A percentile compares a stretch with the other conserved stretches of the same genome.
phyloP scores from a whole-genome alignment of 352 stramenopile species.

The Plasmopara viticola region DNA sequence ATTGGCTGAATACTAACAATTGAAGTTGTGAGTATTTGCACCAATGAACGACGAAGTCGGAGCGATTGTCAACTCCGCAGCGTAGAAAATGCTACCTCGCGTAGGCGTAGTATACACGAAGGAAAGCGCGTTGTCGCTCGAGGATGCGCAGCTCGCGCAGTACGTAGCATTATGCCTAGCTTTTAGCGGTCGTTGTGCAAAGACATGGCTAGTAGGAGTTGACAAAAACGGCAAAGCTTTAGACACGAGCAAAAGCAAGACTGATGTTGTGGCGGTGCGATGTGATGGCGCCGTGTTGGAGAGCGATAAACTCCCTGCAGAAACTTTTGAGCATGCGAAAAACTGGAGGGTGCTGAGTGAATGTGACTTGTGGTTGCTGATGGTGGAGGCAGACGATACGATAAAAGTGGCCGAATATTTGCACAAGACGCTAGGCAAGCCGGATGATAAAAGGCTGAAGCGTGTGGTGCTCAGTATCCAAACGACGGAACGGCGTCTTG shows the following conservation, averaged over 20 bases:
- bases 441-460: constrained; percentile 27
- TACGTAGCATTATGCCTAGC: constrained; percentile 57
- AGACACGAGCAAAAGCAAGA: constrained; percentile 2
- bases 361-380: constrained; percentile 57
- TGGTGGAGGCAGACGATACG: constrained; percentile 45
- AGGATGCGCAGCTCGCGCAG: constrained; percentile 51
- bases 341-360: constrained; percentile 33
- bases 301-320: constrained; percentile 12
- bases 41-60: neutral
- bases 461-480: constrained; percentile 62
- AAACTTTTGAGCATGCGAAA: constrained; percentile 35
- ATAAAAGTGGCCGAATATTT: constrained; percentile 34
- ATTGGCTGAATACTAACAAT: constrained; percentile 22
- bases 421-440: constrained; percentile 34
- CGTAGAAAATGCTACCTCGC: constrained; percentile 19
- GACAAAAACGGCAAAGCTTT: constrained; percentile 1
- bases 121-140: constrained; percentile 35
- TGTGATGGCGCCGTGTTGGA: constrained; percentile 46
- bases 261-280: constrained; percentile 22
- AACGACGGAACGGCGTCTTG: constrained; percentile 48
- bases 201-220: constrained; percentile 39
- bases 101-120: constrained; percentile 58
- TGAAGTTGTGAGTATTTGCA: constrained; percentile 10
- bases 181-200: constrained; percentile 38
- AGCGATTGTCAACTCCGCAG: constrained; percentile 11